Base-by-base conservation (phyloP, 2,329 filamentous ascomycete genomes). In the Talaromyces sp. region DNA sequence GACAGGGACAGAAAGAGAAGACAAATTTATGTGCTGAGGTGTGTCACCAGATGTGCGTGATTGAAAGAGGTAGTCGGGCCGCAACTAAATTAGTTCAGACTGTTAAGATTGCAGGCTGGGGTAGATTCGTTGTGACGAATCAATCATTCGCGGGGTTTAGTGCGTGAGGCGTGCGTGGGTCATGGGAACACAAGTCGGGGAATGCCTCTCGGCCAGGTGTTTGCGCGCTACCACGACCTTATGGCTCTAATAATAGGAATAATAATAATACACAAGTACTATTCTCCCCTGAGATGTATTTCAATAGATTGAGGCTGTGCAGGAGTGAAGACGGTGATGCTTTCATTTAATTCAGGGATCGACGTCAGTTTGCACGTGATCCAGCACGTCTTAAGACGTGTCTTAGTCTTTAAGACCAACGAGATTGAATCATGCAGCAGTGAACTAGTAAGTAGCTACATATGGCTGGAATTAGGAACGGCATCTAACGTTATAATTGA, bases 331-430 rank as follows among this genome's bases (percentile, higher is more conserved):
- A 9, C 32, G 22, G 14, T 29, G 37, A 11, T 48, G 30, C 43
- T 22, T 11, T 36, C 17, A 13, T 50, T 32, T 14, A 30, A 30
- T 16, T 10, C 30, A 7, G n/a, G 7, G 48, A 51, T 39, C 40
- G 32, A 51, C 41, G 48, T 44, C 48, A 44, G 48, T 19, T 30
- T 20, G 32, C 48, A 51, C 48, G 48, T 51, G 48, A 51, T 24
- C 3, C 24, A 33, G 8, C 14, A 19, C 17, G 14, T 11, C 24
- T 27, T 19, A n/a, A n/a, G n/a, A n/a, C n/a, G 9, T n/a, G 10
- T 10, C 8, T 42, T 33, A 32, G 42, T 6, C n/a, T 42, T 29
- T 24, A 17, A 19, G 41, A 24, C 27, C 6, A 39, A 19, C 13
- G 33, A n/a, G 13, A 17, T 7, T 39, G 17, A 39, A 39, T 16